Conservation (phyloP, 495 filamentous ascomycete genomes). For the Aspergillus nidulans region DNA sequence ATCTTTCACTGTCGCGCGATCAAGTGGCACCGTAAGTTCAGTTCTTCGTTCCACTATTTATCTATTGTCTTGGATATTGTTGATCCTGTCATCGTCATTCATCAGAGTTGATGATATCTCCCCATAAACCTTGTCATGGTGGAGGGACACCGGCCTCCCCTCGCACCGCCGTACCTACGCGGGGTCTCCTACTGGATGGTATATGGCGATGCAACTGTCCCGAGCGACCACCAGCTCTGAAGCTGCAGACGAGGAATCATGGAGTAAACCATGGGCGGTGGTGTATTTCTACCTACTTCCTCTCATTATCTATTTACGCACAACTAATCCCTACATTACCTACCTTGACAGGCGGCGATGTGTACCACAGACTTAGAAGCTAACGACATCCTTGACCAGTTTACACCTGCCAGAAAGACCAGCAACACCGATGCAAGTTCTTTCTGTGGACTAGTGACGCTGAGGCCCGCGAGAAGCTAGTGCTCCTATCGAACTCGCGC, state of each 20-base stretch:
- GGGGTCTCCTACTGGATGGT: constrained; percentile 53
- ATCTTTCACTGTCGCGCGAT: not conserved
- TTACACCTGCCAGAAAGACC: constrained; percentile 59
- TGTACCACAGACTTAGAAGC: not conserved
- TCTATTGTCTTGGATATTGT: not conserved
- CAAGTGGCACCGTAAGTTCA: not conserved
- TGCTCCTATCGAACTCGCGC: constrained; percentile 48
- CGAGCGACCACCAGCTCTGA: constrained; percentile 55
- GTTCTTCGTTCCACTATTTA: not conserved
- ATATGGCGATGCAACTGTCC: constrained; percentile 65
- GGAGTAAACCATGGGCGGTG: constrained; percentile 59
- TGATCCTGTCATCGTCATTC: not conserved
- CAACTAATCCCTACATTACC: not conserved
- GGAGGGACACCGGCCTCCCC: constrained; percentile 15
- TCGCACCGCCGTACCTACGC: constrained; percentile 33
- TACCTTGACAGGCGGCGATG: not conserved
- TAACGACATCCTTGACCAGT: constrained; percentile 31
- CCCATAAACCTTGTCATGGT: constrained; percentile 14
- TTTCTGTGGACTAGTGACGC: constrained; percentile 70
- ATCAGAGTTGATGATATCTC: constrained; percentile 17
- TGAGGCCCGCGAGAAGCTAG: constrained; percentile 46
- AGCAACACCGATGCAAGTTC: constrained; percentile 56
- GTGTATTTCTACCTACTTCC: constrained; percentile 33
- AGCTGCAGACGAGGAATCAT: constrained; percentile 62
- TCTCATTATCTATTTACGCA: not conserved